Conservation (phyloP, 306 rosid genomes). For the Castanospermum australe region DNA sequence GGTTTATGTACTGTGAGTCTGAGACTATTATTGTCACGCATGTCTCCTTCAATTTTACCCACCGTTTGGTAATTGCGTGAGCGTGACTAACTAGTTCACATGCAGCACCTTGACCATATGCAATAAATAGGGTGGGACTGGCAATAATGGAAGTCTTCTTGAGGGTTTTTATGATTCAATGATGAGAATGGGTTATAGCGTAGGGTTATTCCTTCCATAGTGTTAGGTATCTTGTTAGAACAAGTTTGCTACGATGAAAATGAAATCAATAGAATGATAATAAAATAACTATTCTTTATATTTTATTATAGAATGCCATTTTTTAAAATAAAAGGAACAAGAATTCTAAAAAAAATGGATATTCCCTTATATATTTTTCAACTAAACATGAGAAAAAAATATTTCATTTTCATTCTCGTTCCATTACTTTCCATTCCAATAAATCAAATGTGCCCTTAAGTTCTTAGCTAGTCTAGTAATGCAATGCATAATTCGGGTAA, state of each 20-base stretch:
- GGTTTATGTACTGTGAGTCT: background rate
- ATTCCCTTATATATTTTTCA: too few species aligned
- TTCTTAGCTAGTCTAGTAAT: background rate
- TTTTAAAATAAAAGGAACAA: too few species aligned
- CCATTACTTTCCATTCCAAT: too few species aligned
- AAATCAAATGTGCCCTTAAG: too few species aligned
- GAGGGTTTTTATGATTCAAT: slow-evolving; percentile 16
- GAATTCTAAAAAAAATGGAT: too few species aligned
- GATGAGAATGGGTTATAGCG: background rate
- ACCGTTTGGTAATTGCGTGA: slow-evolving; percentile 30
- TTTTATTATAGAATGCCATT: too few species aligned
- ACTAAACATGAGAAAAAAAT: too few species aligned
- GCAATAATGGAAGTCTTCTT: slow-evolving; percentile 17
- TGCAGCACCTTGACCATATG: slow-evolving; percentile 21
- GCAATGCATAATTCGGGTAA: slow-evolving; percentile 11
- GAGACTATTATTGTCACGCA: slow-evolving; percentile 12
- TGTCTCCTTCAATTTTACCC: slow-evolving; percentile 17
- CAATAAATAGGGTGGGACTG: slow-evolving; percentile 18
- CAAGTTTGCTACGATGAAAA: too few species aligned
- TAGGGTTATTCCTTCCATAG: slow-evolving; percentile 5
- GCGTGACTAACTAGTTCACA: slow-evolving; percentile 15
- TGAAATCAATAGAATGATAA: too few species aligned
- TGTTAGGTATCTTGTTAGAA: background rate
- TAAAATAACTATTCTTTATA: too few species aligned
- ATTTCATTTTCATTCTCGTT: too few species aligned